Conservation (phyloP, 495 filamentous ascomycete species). For the Hapsidospora chrysogenum region DNA sequence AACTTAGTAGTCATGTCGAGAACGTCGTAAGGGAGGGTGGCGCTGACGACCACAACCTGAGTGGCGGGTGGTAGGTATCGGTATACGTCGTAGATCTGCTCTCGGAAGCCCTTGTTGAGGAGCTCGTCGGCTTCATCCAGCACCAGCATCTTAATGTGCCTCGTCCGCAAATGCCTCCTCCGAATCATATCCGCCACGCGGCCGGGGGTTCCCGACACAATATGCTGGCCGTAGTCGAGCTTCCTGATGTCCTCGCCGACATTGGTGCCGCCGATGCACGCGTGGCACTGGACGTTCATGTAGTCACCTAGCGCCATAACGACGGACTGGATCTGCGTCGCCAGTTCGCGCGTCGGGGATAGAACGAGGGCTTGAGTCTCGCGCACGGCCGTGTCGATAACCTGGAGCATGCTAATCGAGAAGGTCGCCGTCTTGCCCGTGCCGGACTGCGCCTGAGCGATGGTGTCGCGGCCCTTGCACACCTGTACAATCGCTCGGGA, state of each 20-base stretch:
- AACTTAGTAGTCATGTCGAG: conserved; percentile 99
- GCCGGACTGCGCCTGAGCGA: conserved; percentile 98
- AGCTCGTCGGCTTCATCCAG: conserved; percentile 99
- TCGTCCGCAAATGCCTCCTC: conserved; percentile 81
- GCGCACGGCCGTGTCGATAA: conserved; percentile 86
- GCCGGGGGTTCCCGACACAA: conserved; percentile 91
- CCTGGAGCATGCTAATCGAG: conserved; percentile 95
- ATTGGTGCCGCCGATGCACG: conserved; percentile 96
- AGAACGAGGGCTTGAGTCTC: conserved; percentile 92
- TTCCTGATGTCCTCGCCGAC: conserved; percentile 96
- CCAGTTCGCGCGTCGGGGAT: conserved; percentile 91
- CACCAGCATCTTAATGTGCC: conserved; percentile 97
- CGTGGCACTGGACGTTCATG: conserved; percentile 98
- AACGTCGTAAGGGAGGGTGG: conserved; percentile 96
- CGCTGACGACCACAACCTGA: conserved; percentile 92
- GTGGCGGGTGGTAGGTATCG: conserved; percentile 93
- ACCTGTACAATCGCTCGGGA: conserved; percentile 96
- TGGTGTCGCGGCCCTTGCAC: conserved; percentile 95
- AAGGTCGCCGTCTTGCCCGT: conserved; percentile 99
- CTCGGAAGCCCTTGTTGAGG: conserved; percentile 91
- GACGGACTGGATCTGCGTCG: conserved; percentile 97
- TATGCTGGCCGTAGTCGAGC: conserved; percentile 87
- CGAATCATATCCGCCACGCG: conserved; percentile 99
- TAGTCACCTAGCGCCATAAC: conserved; percentile 97
- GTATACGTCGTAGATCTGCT: conserved; percentile 99